These are phyloP conservation scores for Dentipellis sp. DNA, from an alignment of 768 basidiomycete genomes.

Conservation along the genomic window DNA sequence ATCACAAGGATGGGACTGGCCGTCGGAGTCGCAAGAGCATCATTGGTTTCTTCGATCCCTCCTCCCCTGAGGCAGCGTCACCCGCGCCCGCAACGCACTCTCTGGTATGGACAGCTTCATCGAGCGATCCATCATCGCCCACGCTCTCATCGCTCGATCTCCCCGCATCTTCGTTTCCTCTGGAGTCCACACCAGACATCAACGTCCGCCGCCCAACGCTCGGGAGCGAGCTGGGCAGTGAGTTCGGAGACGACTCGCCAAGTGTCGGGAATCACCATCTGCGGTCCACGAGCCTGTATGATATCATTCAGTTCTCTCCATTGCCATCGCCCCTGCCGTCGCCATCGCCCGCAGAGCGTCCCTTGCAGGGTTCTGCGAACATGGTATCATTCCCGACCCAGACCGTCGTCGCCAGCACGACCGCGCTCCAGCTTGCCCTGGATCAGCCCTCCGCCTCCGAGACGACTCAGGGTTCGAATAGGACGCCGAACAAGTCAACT, in stretches of 20 bases:
- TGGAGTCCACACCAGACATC: neutral
- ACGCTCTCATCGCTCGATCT: slow-evolving; percentile 10
- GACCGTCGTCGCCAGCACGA: neutral
- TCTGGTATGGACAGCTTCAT: no score
- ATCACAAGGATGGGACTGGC: slow-evolving; percentile 1
- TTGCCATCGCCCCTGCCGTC: slow-evolving; percentile 16
- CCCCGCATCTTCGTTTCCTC: slow-evolving; percentile 3
- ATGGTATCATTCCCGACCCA: slow-evolving; percentile 2
- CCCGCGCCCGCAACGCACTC: neutral
- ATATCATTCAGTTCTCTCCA: slow-evolving; percentile 17
- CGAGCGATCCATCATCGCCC: slow-evolving; percentile 1
- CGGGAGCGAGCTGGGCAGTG: slow-evolving; percentile 49
- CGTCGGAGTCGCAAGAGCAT: slow-evolving; percentile 41
- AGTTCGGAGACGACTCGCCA: slow-evolving; percentile 38
- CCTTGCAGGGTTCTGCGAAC: no score
- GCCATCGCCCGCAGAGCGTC: slow-evolving; percentile 6
- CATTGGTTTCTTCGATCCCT: slow-evolving; percentile 50
- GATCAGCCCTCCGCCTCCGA: slow-evolving; percentile 13
- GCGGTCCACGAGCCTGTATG: slow-evolving; percentile 46
- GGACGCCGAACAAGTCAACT: slow-evolving; percentile 11
- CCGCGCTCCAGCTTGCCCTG: slow-evolving; percentile 10
- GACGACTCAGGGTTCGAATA: slow-evolving; percentile 8
- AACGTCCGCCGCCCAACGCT: slow-evolving; percentile 28
- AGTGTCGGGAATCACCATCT: slow-evolving; percentile 33
- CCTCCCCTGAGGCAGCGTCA: neutral